Conservation (phyloP, 441 rosid species). For the Dalechampia spathulata region DNA sequence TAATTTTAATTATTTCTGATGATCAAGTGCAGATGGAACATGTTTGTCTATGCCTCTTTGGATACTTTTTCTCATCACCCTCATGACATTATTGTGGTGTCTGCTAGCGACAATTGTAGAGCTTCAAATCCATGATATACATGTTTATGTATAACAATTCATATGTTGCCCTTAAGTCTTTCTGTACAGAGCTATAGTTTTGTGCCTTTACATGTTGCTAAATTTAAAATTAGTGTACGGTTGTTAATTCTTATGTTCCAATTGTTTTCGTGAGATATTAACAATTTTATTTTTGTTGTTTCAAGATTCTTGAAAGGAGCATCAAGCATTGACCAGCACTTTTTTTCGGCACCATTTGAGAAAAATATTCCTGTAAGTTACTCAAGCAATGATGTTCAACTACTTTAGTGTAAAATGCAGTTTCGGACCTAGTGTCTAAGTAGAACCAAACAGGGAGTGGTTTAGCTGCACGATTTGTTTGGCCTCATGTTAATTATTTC, state of each 20-base stretch:
- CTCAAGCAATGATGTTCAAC: neutral
- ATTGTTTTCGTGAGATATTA: conserved; percentile 4
- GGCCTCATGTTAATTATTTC: neutral
- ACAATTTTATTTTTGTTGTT: conserved; percentile 8
- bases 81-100: too few species aligned
- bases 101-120: too few species aligned
- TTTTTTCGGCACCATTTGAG: conserved; percentile 60
- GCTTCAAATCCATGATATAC: too few species aligned
- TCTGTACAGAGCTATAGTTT: too few species aligned
- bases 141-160: too few species aligned
- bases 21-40: too few species aligned
- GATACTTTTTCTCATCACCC: too few species aligned
- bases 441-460: neutral
- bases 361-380: conserved; percentile 81
- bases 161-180: too few species aligned
- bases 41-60: too few species aligned
- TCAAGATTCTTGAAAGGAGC: conserved; percentile 89
- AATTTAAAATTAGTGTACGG: neutral
- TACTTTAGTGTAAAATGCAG: neutral
- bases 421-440: neutral
- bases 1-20: neutral
- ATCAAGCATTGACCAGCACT: conserved; percentile 84
- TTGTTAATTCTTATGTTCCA: neutral
- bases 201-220: too few species aligned
- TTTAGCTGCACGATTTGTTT: neutral